Percentiles rank a stretch among this genome's conserved stretches.
Conservation (phyloP, 208 protist species). For the Wallacemonas sp. region DNA sequence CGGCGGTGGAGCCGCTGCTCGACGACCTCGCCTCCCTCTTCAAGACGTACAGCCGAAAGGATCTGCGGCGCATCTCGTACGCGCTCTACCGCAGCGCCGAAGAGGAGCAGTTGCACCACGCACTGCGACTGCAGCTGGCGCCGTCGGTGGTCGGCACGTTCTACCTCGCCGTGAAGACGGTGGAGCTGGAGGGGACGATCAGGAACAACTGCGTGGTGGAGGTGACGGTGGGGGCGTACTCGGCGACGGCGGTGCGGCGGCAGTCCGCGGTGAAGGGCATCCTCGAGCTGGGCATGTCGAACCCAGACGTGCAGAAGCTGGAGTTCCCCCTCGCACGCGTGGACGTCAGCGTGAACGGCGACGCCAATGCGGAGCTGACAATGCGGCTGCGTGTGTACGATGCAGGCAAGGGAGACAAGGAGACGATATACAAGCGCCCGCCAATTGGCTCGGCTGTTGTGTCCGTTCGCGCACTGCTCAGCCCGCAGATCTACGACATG, state of each 20-base stretch:
- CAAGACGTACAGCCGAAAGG: conserved; percentile 63
- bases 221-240: conserved; percentile 33
- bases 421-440: conserved; percentile 23
- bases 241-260: conserved; percentile 27
- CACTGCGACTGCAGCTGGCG: conserved; percentile 60
- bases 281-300: conserved; percentile 42
- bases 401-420: conserved; percentile 13
- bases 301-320: conserved; percentile 24
- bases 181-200: conserved; percentile 30
- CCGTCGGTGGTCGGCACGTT: conserved; percentile 67
- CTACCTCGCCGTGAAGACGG: conserved; percentile 50
- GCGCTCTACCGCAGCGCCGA: conserved; percentile 43
- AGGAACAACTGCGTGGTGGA: conserved; percentile 26
- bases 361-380: conserved; percentile 20
- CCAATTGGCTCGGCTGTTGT: conserved; percentile 50
- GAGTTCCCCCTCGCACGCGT: conserved; percentile 52
- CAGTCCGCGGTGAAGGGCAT: conserved; percentile 23
- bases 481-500: conserved; percentile 63
- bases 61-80: conserved; percentile 53
- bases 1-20: conserved; percentile 38
- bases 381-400: conserved; percentile 40
- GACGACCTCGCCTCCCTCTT: conserved; percentile 77
- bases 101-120: conserved; percentile 42
- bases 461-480: conserved; percentile 77
- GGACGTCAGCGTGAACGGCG: conserved; percentile 40